Base-by-base conservation (phyloP, 768 basidiomycete genomes). In the Tylopilus sp. region DNA sequence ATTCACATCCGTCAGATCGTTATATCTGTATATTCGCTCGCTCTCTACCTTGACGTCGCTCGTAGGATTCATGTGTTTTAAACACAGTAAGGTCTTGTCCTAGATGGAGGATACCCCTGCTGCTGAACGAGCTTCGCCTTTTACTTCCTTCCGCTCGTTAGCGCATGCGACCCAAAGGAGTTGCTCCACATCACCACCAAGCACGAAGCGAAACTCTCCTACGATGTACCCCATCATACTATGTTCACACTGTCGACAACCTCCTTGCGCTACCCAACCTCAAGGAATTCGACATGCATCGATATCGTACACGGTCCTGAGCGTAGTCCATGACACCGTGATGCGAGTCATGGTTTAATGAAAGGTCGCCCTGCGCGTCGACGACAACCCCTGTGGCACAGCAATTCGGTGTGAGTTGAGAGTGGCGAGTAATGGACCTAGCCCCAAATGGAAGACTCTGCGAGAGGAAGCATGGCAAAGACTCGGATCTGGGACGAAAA, bases 31-130 rank as follows among this genome's bases (percentile, higher is more conserved):
- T 22, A 47, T 52, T 5, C 31, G 1, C n/a, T 3, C 36, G 17
- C 59, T 66, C 15, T 50, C 52, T 1, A 52, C 47, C 6, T 8
- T 65, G 57, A 66, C 61, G 15, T 48, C 64, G 4, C 46, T 65
- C 28, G 23, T 65, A 6, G 57, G 61, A 49, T 13, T 23, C 8
- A 55, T 65, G 55, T 50, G n/a, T 12, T 42, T 65, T 43, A 43
- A 42, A 10, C 61, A 61, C 13, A 36, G 6, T 5, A 18, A 6
- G 13, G 48, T 65, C 40, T 43, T 52, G 13, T 65, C 61, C 22
- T 41, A 50, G 30, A 50, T 61, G 40, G 30, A 21, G 23, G 41
- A 1, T 1, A 33, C 40, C 1, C 59, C 64, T 1, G 52, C 53
- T 20, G 20, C 50, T 13, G 59, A 65, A n/a, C n/a, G 64, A 44